phyloP scores from a whole-genome alignment of 23 red algal species.

The Gracilaria gracilis region DNA sequence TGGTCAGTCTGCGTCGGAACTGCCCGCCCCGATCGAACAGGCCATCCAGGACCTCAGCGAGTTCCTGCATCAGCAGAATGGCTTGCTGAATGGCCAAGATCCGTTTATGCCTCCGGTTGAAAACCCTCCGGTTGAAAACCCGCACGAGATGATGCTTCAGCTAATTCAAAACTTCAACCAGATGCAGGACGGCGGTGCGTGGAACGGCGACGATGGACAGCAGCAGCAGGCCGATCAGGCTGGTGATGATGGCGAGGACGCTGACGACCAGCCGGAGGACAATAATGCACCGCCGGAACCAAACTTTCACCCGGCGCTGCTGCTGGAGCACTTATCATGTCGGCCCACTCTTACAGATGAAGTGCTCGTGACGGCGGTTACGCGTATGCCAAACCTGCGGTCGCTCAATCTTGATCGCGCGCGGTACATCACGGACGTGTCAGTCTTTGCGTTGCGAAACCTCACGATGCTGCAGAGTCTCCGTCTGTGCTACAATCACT shows the following conservation, averaged over 20 bases:
- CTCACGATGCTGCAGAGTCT: slow-evolving; percentile 24
- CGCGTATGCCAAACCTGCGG: slow-evolving; percentile 5
- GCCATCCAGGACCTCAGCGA: slow-evolving; percentile 21
- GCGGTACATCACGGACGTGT: slow-evolving; percentile 17
- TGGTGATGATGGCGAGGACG: not conserved
- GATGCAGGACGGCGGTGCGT: slow-evolving; percentile 19
- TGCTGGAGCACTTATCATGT: not conserved
- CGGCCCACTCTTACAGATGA: slow-evolving; percentile 31
- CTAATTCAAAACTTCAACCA: slow-evolving; percentile 28
- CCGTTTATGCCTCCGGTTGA: slow-evolving; percentile 4
- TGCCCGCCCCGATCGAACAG: slow-evolving; percentile 11
- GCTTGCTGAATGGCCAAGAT: not conserved
- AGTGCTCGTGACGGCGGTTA: slow-evolving; percentile 13
- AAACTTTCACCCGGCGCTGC: slow-evolving; percentile 10
- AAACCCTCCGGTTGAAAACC: not conserved
- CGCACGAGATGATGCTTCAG: slow-evolving; percentile 23
- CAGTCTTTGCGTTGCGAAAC: slow-evolving; percentile 20
- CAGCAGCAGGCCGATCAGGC: not conserved
- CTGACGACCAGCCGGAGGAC: not conserved
- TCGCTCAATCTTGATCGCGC: slow-evolving; percentile 27
- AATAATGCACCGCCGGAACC: not conserved
- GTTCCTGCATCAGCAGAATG: not conserved
- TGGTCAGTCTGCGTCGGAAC: not conserved
- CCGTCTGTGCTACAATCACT: not conserved
- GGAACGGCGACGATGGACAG: not conserved